These are phyloP conservation scores for Teratosphaeria destructans DNA, from an alignment of 2,329 filamentous ascomycete genomes.

Conservation along the genomic window DNA sequence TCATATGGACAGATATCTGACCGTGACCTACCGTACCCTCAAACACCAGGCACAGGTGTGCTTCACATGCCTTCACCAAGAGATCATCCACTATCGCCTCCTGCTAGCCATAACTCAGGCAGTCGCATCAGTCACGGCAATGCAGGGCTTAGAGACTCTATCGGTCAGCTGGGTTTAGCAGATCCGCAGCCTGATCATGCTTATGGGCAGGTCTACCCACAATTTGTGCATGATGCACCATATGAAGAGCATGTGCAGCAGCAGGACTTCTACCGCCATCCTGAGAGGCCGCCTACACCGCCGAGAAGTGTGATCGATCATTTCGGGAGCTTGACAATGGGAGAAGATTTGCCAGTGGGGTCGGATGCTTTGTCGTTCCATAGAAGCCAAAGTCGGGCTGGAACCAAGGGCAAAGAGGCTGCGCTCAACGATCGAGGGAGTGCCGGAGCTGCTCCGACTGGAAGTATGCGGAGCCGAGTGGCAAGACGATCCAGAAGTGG, in stretches of 20 bases:
- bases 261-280: not conserved
- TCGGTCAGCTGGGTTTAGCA: not conserved
- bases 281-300: not conserved
- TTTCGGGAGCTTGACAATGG: not conserved
- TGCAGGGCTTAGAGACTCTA: not conserved
- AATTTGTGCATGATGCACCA: not conserved
- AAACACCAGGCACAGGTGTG: not conserved
- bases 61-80: not conserved
- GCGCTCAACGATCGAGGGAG: not conserved
- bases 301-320: not conserved
- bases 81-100: not conserved
- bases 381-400: not conserved
- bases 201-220: not conserved
- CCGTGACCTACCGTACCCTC: not conserved
- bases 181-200: not conserved
- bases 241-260: not conserved
- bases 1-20: not conserved
- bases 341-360: not conserved
- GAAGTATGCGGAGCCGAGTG: not conserved
- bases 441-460: not conserved
- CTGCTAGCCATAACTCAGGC: not conserved
- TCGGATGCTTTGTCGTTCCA: not conserved
- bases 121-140: not conserved
- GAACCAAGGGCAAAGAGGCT: not conserved
- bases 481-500: not conserved